Conservation (phyloP, 129 eudicot genomes). For the Flaveria robusta region DNA sequence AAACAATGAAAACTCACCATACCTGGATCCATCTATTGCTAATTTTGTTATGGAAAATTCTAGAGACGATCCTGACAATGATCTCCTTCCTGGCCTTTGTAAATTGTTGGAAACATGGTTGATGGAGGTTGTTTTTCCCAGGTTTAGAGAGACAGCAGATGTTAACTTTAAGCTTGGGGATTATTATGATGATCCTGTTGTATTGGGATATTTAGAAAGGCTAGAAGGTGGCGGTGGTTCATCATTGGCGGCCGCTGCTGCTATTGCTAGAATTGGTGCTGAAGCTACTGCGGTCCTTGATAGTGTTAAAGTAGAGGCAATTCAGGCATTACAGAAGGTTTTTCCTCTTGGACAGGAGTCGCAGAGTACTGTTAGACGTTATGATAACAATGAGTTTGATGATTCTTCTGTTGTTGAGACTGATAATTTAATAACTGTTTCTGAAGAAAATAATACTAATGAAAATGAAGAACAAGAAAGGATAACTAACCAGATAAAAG, state of each 20-base stretch:
- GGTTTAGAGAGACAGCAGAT: conserved; percentile 81
- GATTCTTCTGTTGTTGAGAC: conserved; percentile 32
- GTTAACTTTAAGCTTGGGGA: conserved; percentile 80
- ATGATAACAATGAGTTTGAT: conserved; percentile 41
- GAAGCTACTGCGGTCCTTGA: conserved; percentile 97
- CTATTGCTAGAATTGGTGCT: conserved; percentile 92
- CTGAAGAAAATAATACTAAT: conserved; percentile 34
- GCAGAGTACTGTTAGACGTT: conserved; percentile 46
- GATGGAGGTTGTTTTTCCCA: conserved; percentile 89
- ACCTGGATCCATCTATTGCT: conserved; percentile 76
- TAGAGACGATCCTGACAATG: conserved; percentile 62
- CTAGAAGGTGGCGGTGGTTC: conserved; percentile 82
- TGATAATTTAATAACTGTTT: conserved; percentile 27
- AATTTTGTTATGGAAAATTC: conserved; percentile 80
- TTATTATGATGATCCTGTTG: conserved; percentile 94
- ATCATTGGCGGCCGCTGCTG: conserved; percentile 93
- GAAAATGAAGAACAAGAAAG: conserved; percentile 59
- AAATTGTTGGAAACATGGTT: conserved; percentile 92
- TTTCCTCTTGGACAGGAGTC: conserved; percentile 67
- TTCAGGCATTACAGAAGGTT: conserved; percentile 84
- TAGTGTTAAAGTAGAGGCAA: conserved; percentile 65
- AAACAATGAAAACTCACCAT: conserved; percentile 69
- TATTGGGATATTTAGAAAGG: conserved; percentile 77
- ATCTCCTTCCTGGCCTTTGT: conserved; percentile 92
- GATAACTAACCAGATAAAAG: conserved; percentile 73